phyloP scores from a whole-genome alignment of 148 eudicot genomes.

The Rhododendron williamsianum region DNA sequence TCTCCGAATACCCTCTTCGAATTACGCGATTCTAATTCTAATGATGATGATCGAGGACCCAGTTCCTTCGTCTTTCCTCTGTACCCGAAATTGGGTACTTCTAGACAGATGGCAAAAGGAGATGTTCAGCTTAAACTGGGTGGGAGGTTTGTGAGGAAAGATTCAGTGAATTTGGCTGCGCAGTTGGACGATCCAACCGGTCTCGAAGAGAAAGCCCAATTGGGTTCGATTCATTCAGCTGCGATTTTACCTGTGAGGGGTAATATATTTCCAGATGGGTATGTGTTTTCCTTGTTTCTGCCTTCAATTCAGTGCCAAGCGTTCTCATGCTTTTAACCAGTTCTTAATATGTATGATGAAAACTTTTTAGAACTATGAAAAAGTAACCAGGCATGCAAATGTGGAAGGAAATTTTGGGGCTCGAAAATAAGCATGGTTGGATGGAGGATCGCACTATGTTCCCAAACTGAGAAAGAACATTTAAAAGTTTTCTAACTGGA shows the following conservation, averaged over 20 bases:
- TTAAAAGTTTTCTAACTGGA: not conserved
- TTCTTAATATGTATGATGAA: not conserved
- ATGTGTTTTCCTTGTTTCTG: conserved; percentile 13
- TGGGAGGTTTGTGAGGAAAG: conserved; percentile 30
- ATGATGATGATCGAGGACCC: conserved; percentile 18
- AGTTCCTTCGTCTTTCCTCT: conserved; percentile 31
- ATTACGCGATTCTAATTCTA: conserved; percentile 10
- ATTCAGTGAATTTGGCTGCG: conserved; percentile 1
- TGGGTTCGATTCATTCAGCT: conserved; percentile 15
- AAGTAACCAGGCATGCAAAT: not conserved
- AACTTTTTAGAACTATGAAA: not conserved
- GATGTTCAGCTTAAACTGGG: conserved; percentile 44
- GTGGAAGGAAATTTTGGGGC: not conserved
- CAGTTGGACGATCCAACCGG: conserved; percentile 12
- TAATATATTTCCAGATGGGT: conserved; percentile 45
- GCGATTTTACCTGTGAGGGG: conserved; percentile 39
- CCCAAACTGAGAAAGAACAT: not conserved
- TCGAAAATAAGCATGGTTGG: not conserved
- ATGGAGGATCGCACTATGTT: not conserved
- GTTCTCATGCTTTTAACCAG: not conserved
- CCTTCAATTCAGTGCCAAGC: not conserved
- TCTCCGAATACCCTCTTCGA: conserved; percentile 17
- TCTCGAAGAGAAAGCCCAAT: conserved; percentile 1
- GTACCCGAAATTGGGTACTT: conserved; percentile 26
- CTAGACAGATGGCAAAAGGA: not conserved